Evolutionary conservation across 2,329 filamentous ascomycete genomes (phyloP).

Genomic region (Cytospora paraplurivora): DNA sequence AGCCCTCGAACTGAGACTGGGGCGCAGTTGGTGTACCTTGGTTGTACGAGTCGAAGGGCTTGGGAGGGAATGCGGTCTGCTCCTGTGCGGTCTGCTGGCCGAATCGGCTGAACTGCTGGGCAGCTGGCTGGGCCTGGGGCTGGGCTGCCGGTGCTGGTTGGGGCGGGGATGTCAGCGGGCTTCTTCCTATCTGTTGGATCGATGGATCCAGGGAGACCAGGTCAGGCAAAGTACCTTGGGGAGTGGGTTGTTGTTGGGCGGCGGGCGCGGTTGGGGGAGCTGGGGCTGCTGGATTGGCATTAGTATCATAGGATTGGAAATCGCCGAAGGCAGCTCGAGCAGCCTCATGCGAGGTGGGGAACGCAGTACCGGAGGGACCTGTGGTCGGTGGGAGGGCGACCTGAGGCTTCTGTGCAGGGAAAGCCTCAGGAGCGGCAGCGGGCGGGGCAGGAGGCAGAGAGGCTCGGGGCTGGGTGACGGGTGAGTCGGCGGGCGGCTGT

Average conservation of each 20-base stretch:
- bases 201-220: conserved; percentile 18
- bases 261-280: conserved; percentile 37
- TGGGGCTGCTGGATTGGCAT: conserved; percentile 15
- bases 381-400: conserved; percentile 47
- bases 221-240: conserved; percentile 40
- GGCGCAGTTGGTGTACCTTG: conserved; percentile 47
- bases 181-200: conserved; percentile 13
- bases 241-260: conserved; percentile 39
- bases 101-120: conserved; percentile 72
- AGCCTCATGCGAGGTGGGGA: conserved; percentile 19
- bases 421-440: conserved; percentile 56
- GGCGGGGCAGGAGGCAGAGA: conserved; percentile 75
- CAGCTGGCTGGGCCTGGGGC: conserved; percentile 55
- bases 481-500: conserved; percentile 91
- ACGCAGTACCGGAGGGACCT: conserved; percentile 40
- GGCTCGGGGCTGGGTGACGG: conserved; percentile 80
- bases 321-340: conserved; percentile 1
- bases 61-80: conserved; percentile 64
- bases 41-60: conserved; percentile 83
- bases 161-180: conserved; percentile 38
- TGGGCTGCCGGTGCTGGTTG: conserved; percentile 48
- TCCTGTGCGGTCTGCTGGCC: conserved; percentile 65
- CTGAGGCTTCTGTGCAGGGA: conserved; percentile 57
- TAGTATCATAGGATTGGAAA: conserved; percentile 16
- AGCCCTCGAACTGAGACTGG: conserved; percentile 63